Base-by-base conservation (phyloP, 2,329 filamentous ascomycete genomes). In the Verticillium tricorpus region DNA sequence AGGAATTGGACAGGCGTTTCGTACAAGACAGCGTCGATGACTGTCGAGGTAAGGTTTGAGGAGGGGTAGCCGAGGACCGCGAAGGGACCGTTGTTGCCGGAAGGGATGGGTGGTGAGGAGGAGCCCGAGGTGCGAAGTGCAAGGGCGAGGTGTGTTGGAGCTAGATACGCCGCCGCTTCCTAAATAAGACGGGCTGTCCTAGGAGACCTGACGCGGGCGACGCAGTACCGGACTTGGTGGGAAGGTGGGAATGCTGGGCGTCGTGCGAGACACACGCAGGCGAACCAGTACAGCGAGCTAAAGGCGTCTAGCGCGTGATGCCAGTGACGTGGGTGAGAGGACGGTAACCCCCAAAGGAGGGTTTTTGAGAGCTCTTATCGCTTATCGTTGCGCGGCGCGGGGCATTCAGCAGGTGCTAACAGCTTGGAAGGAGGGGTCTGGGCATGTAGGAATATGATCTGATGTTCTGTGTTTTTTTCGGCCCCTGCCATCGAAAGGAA, bases 281-380 rank as follows among this genome's bases (percentile, higher is more conserved):
- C 17, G 34, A 7, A 28, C 45, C 45, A 52, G 34, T 9, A 35
- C 34, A 35, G 19, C 22, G 8, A 50, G 40, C 45, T 25, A 52
- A 19, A 8, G 19, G n/a, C 17, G n/a, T 28, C 19, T 52, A 52
- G 45, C 45, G 45, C 28, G 19, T 19, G 9, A 52, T 19, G 45
- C 45, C 45, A 22, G 45, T 52, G 45, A 52, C 45, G 57, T 40
- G 25, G 57, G 57, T n/a, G n/a, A 22, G 56, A 11, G 35, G 35
- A 28, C 15, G 32, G 37, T 28, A n/a, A n/a, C 37, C 19, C 11
- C 35, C 31, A 35, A 35, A 22, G 28, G 32, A 35, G 35, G 56
- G 34, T 35, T 37, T 58, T 39, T 9, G 56, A 39, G 22, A 58
- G 57, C 57, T 58, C 57, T 58, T 58, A 58, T 58, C 57, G 57